Conservation (phyloP, 805 yeast genomes). For the Yarrowia hollandica region DNA sequence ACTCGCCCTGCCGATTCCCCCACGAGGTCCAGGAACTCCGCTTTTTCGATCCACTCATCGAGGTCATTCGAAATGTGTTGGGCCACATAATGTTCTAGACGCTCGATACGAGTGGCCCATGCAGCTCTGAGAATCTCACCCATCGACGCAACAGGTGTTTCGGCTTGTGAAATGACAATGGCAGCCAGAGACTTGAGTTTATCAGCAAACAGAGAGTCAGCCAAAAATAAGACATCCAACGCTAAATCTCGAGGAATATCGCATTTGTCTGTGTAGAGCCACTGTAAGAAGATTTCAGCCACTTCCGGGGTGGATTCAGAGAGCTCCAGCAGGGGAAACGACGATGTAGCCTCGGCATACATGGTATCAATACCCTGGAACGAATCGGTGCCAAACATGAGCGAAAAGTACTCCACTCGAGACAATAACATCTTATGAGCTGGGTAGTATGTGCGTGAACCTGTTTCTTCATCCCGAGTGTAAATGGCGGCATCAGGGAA, state of each 20-base stretch:
- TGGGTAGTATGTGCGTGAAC: conserved; percentile 49
- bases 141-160: conserved; percentile 42
- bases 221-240: conserved; percentile 56
- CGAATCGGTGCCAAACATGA: conserved; percentile 49
- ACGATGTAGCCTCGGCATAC: conserved; percentile 42
- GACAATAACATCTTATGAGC: conserved; percentile 61
- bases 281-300: conserved; percentile 54
- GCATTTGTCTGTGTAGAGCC: conserved; percentile 61
- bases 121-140: conserved; percentile 62
- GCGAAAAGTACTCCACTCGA: conserved; percentile 63
- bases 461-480: conserved; percentile 7
- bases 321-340: conserved; percentile 44
- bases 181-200: conserved; percentile 66
- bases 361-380: not conserved
- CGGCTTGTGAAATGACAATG: conserved; percentile 45
- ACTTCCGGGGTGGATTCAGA: conserved; percentile 42
- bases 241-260: conserved; percentile 53
- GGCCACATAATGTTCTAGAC: conserved; percentile 65
- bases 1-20: conserved; percentile 59
- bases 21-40: conserved; percentile 46
- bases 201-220: conserved; percentile 57
- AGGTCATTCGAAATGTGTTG: conserved; percentile 56
- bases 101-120: conserved; percentile 66
- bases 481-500: conserved; percentile 31
- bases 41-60: conserved; percentile 42